Base-by-base conservation (phyloP, 768 basidiomycete species). In the Termitomyces eurrhizus region DNA sequence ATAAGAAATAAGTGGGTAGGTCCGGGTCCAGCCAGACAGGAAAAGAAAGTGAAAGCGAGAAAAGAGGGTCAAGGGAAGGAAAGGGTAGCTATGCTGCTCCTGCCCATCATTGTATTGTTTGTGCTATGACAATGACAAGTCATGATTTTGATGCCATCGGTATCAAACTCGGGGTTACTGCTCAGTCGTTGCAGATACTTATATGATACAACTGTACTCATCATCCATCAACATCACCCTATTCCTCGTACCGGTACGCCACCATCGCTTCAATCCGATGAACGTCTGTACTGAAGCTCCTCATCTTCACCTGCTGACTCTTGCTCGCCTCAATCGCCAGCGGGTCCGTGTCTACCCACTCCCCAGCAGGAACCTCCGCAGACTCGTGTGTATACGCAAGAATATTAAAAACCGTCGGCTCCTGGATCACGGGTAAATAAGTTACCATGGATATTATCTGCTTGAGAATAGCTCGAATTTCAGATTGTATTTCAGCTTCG, bases 201-300 rank as follows among this genome's bases (percentile, higher is more conserved):
- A 44, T 44, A 42, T 4, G 8, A 44, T 21, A 44, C 42, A 18
- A 44, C 42, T 44, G 42, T 44, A 44, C 42, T 44, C 42, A 44
- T 42, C 41, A 41, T n/a, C 42, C 41, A 41, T 42, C 42, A n/a
- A 42, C 42, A 37, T 33, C 52, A 41, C 18, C n/a, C 70, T 79
- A 92, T 65, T 90, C 90, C 61, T 93, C 94, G 64, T 94, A 95
- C 41, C 95, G 85, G 78, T 98, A 98, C 5, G 95, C 95, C 51
- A 98, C 96, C 92, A 98, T 93, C 6, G 95, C 94, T 72, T 98
- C 92, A 70, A 99, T 92, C 59, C 93, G 86, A 71, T 99, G 97
- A n/a, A 95, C 86, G 73, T 98, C 95, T 4, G 97, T 99, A 73
- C 92, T 95, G 76, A 98, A 99, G 70, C 86, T 95, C 67, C 96